Evolutionary conservation across 768 basidiomycete genomes (phyloP), one percentile per base, ranked within the genome.

Genomic region (Hydnum rufescens): DNA sequence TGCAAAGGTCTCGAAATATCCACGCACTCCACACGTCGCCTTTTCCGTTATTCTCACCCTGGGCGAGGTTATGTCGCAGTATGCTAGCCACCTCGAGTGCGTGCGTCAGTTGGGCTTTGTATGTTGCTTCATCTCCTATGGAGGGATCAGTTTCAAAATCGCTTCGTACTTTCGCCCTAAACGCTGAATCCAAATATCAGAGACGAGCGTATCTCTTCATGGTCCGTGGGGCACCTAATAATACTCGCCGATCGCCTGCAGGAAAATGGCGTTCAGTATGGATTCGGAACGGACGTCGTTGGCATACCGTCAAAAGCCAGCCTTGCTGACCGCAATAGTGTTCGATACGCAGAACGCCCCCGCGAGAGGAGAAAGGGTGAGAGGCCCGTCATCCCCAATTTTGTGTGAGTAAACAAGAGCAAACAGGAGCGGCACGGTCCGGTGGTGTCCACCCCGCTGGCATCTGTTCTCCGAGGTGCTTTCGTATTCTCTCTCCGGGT

Each of bases 31-130:
- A 84, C 29, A 72, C 67, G 28, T 74, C 75, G 30, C 8, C 8
- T 26, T 67, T 61, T 13, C 65, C 64, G 28, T 54, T 64, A 19
- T 64, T 60, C 5, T 75, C 68, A 59, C 67, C 92, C 64, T 96
- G 92, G 0, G 88, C 89, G 42, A 97, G 70, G 63, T 97, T 96
- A 63, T 68, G 75, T 56, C 82, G 71, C 54, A 96, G 62, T 32
- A 85, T 75, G 23, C 68, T 61, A 3, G 89, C 84, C 42, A 90
- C 70, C 42, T 95, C 87, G 49, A 68, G 70, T 42, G 78, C 75
- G 3, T 82, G 66, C 51, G 71, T 69, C 4, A 74, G 71, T 54
- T 74, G 74, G 51, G 74, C 69, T 58, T 74, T 67, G 49, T 78
- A 76, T 8, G 65, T 63, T 32, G 64, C 63, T 3, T 72, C 63